Evolutionary conservation across 2,329 filamentous ascomycete genomes (phyloP), one percentile per base, ranked within the genome.

Genomic region (Fusarium nygamai): DNA sequence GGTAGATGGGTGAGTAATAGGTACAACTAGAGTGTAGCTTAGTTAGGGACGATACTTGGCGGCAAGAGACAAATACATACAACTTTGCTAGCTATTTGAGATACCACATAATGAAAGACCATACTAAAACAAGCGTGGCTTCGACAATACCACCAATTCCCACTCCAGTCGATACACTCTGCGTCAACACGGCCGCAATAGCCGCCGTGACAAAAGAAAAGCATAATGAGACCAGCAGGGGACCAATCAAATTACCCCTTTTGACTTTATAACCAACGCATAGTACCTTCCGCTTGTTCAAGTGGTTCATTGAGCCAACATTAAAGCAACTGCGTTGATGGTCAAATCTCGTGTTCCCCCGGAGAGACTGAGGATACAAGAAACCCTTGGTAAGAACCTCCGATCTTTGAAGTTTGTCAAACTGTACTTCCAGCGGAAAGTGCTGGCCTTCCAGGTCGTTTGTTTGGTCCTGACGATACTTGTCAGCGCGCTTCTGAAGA

Each of bases 1-100:
- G 1, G 38, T 0, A 20, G 12, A 38, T 38, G 5, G 0, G 6
- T 41, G 20, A n/a, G 38, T n/a, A 5, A n/a, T n/a, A n/a, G 11
- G 20, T 4, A 41, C 16, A 8, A 36, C 17, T 17, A 38, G 36
- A 36, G 17, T 33, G 31, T 14, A 33, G 31, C 31, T 33, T 33
- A 33, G 12, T 33, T 33, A 33, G 31, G 31, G 31, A 33, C 31
- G 31, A 33, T 33, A 33, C 12, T 14, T 33, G 4, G 31, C 31
- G 12, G 12, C 31, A 5, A 33, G 31, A 33, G 12, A 33, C 31
- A 6, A 33, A 5, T 33, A 33, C 31, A 13, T 33, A 33, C 31
- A 33, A 5, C 31, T 33, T 13, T 13, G 2, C 31, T 14, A 41
- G 10, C 14, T 46, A 27, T 17, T 46, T 27, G 2, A 27, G 24